These are phyloP conservation scores for Blastosporella zonata DNA, from an alignment of 1,284 basidiomycete genomes.

Conservation along the genomic window DNA sequence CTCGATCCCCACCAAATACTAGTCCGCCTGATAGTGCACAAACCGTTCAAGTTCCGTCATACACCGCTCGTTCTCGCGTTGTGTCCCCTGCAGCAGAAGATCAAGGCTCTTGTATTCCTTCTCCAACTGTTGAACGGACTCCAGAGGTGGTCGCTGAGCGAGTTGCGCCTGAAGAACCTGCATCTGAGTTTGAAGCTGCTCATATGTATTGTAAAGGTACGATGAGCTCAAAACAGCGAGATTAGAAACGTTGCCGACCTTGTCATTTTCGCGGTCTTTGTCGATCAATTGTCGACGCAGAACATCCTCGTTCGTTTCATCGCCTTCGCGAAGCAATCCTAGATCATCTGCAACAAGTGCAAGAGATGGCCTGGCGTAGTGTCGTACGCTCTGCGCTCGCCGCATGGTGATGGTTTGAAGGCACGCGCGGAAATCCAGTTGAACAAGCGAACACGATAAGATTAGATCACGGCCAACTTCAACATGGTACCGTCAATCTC, in stretches of 20 bases:
- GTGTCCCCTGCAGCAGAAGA: slow-evolving; percentile 68
- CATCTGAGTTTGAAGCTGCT: slow-evolving; percentile 57
- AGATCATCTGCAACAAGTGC: slow-evolving; percentile 54
- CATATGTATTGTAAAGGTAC: background rate
- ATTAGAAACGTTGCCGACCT: slow-evolving; percentile 33
- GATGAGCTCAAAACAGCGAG: background rate
- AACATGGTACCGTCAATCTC: no score
- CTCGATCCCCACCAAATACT: no score
- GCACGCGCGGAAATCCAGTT: no score
- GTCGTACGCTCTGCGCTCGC: slow-evolving; percentile 53
- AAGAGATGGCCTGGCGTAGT: slow-evolving; percentile 49
- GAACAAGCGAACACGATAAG: no score
- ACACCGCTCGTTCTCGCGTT: slow-evolving; percentile 73
- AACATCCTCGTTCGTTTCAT: slow-evolving; percentile 58
- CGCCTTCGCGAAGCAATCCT: slow-evolving; percentile 53
- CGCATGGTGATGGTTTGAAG: slow-evolving; percentile 44
- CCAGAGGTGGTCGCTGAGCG: slow-evolving; percentile 59
- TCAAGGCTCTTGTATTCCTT: slow-evolving; percentile 72
- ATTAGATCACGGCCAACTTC: no score
- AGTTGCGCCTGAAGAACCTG: slow-evolving; percentile 61
- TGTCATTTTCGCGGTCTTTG: slow-evolving; percentile 69
- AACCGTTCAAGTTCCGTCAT: slow-evolving; percentile 74
- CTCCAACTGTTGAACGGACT: slow-evolving; percentile 58
- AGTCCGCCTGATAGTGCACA: slow-evolving; percentile 12
- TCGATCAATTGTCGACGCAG: slow-evolving; percentile 65